phyloP scores from a whole-genome alignment of 2,329 filamentous ascomycete species.

The Peltaster fructicola region DNA sequence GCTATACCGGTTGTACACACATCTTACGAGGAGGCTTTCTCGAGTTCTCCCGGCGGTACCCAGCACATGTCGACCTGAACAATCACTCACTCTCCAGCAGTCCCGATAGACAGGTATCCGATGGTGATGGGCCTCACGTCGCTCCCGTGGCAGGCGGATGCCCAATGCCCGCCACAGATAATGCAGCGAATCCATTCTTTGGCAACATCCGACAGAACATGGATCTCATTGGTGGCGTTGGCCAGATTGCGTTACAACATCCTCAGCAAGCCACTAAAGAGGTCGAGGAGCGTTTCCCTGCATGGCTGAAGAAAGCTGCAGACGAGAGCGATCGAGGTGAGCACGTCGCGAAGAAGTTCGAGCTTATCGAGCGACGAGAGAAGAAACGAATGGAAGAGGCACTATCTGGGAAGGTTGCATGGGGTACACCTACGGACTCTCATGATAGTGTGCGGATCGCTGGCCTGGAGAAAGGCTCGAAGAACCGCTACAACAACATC shows the following conservation, averaged over 20 bases:
- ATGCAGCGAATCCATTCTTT: conserved; percentile 75
- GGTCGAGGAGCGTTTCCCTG: conserved; percentile 41
- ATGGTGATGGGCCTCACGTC: conserved; percentile 37
- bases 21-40: conserved; percentile 71
- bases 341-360: conserved; percentile 62
- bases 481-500: conserved; percentile 97
- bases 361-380: conserved; percentile 68
- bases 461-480: conserved; percentile 82
- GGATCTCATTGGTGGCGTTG: conserved; percentile 84
- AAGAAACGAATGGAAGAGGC: conserved; percentile 86
- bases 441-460: conserved; percentile 49
- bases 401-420: conserved; percentile 42
- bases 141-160: conserved; percentile 81
- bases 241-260: conserved; percentile 49
- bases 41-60: conserved; percentile 50
- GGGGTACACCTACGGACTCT: conserved; percentile 22
- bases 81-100: conserved; percentile 6
- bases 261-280: conserved; percentile 34
- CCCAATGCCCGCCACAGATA: conserved; percentile 52
- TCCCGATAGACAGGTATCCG: conserved; percentile 17
- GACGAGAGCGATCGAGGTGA: conserved; percentile 57
- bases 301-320: conserved; percentile 58
- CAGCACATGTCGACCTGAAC: conserved; percentile 41
- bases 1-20: conserved; percentile 54
- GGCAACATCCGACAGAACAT: conserved; percentile 92